These are phyloP conservation scores for Ceratocystis cubensis DNA, from an alignment of 2,329 filamentous ascomycete species.

Conservation along the genomic window DNA sequence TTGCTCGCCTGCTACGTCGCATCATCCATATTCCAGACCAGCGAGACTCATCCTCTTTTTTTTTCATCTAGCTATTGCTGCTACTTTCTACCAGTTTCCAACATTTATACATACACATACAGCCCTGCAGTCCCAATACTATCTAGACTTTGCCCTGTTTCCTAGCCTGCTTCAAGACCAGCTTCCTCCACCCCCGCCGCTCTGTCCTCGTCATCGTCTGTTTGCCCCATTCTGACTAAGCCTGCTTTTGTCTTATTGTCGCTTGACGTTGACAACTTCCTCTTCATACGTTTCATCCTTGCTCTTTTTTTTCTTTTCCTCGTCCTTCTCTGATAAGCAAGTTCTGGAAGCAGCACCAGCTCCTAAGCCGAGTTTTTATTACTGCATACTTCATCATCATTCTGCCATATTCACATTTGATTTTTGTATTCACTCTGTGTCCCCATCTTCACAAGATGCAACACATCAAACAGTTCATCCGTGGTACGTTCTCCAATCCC, in stretches of 20 bases:
- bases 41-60: background rate
- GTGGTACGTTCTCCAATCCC: conserved; percentile 17
- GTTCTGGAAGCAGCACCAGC: background rate
- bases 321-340: background rate
- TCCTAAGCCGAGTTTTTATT: background rate
- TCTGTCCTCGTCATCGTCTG: background rate
- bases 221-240: background rate
- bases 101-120: background rate
- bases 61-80: background rate
- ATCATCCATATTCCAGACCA: background rate
- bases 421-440: conserved; percentile 3
- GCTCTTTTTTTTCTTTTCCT: background rate
- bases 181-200: background rate
- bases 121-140: background rate
- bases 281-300: background rate
- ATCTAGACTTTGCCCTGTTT: background rate
- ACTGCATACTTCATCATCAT: background rate
- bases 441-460: conserved; percentile 13
- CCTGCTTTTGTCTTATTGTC: background rate
- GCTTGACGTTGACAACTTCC: background rate
- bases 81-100: background rate
- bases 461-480: conserved; percentile 20
- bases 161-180: background rate
- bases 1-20: background rate
- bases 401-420: background rate